Evolutionary conservation across 345 rosid genomes (phyloP), one percentile per base, ranked within the genome.

Genomic region (Barbarea vulgaris): DNA sequence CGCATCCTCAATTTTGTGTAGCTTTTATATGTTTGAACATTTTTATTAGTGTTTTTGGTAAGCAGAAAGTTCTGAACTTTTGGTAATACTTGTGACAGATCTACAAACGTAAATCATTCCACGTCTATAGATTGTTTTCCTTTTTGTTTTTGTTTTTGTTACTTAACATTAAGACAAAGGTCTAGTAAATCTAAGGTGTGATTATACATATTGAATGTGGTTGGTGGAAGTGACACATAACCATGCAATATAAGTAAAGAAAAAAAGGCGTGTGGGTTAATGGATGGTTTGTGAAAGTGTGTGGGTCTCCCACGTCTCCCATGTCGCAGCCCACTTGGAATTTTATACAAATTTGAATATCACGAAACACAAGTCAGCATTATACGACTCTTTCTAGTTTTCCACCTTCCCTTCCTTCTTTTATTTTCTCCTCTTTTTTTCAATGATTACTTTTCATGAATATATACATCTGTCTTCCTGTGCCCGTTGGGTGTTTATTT

Each of bases 221-320:
- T 77, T 47, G 77, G 72, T 77, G 62, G 72, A 65, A 72, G 48
- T 77, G 73, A 72, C 77, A 71, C 72, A 77, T 77, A 64, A 70
- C 36, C 27, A 70, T 56, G 76, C 60, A 64, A 52, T 60, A 70
- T 7, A 56, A 51, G 54, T 60, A 33, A 25, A 25, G 28, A 17
- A 18, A 7, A 69, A 76, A 63, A 44, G 18, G 66, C 59, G 80
- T 54, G 72, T 77, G 76, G 12, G 60, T 33, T 33, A 70, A 51
- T 52, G 54, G 42, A 37, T 71, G 62, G 31, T 47, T 64, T 70
- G 62, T 56, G 76, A 37, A 69, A 70, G 70, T 69, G 75, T 76
- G 80, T 52, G 70, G 76, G 80, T 77, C 80, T 77, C 41, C 62
- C 75, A 60, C 69, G 56, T 64, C 56, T 64, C 65, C 52, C 73